A percentile compares a stretch with the other conserved stretches of the same genome.
Conservation (phyloP, 169 alveolate species). For the Eimeria brunetti region DNA sequence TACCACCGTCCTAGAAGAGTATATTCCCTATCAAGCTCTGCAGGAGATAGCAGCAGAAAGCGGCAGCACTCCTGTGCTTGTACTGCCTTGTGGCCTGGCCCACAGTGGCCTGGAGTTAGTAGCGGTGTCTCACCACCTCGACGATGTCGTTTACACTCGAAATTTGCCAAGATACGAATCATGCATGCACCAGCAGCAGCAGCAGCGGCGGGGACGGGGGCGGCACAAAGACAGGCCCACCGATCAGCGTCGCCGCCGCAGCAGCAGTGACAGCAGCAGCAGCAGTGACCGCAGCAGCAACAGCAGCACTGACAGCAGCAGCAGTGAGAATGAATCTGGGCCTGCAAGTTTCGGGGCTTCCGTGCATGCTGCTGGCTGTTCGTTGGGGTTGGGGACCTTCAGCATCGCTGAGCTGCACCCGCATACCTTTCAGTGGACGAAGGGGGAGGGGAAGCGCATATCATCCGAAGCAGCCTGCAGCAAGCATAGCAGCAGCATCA, state of each 20-base stretch:
- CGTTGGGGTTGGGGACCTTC: neutral
- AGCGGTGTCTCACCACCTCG: neutral
- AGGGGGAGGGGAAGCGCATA: slow-evolving; percentile 10
- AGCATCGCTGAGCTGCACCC: slow-evolving; percentile 15
- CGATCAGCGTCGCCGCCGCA: neutral
- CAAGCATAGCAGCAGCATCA: neutral
- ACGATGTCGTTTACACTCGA: neutral
- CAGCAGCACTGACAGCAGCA: neutral
- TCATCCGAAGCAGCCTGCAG: slow-evolving; percentile 6
- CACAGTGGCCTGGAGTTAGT: slow-evolving; percentile 32
- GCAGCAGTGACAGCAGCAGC: slow-evolving; percentile 1
- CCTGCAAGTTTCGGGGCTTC: neutral
- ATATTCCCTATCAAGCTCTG: neutral
- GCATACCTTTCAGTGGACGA: slow-evolving; percentile 8
- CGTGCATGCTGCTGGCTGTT: slow-evolving; percentile 7
- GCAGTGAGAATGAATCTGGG: neutral
- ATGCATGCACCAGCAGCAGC: neutral
- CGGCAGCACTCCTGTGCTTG: neutral
- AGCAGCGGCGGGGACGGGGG: no score
- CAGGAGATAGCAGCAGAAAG: neutral
- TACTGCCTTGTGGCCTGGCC: slow-evolving; percentile 12
- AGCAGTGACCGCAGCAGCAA: neutral
- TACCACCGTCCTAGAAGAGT: slow-evolving; percentile 12
- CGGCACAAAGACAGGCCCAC: neutral
- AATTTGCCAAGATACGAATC: neutral